phyloP scores from a whole-genome alignment of 1,284 basidiomycete genomes.

The Heliocybe sulcata region DNA sequence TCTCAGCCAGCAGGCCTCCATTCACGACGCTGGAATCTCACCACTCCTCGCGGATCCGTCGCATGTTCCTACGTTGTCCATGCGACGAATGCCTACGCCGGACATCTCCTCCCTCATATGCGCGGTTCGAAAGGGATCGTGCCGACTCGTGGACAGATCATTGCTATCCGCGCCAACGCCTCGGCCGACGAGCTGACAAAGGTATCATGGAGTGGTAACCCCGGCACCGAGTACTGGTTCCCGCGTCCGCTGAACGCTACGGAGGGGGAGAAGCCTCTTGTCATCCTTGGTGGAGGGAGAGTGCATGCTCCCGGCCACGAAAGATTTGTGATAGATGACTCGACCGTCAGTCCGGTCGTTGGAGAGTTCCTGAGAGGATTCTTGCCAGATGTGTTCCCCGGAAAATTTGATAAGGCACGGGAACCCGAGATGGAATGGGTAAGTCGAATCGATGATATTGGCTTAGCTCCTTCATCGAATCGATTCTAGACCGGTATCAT shows the following conservation, averaged over 20 bases:
- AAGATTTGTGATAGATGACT: constrained; percentile 55
- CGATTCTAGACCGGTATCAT: constrained; percentile 68
- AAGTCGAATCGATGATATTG: constrained; percentile 7
- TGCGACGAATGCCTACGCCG: constrained; percentile 75
- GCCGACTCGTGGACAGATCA: constrained; percentile 69
- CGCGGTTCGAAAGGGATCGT: constrained; percentile 48
- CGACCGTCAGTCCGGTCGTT: constrained; percentile 37
- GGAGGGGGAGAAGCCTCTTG: constrained; percentile 35
- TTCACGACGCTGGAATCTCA: constrained; percentile 36
- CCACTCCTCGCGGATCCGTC: constrained; percentile 54
- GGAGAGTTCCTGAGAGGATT: constrained; percentile 46
- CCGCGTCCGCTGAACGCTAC: constrained; percentile 43
- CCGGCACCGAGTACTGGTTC: constrained; percentile 75
- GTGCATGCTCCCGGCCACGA: constrained; percentile 36
- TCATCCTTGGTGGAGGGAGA: constrained; percentile 71
- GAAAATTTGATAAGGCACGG: constrained; percentile 33
- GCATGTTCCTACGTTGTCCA: constrained; percentile 60
- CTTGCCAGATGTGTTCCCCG: constrained; percentile 55
- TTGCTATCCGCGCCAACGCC: constrained; percentile 50
- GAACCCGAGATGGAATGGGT: constrained; percentile 76
- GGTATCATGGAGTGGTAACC: constrained; percentile 18
- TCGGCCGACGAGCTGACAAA: constrained; percentile 24
- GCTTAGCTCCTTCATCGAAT: background rate
- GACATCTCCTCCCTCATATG: constrained; percentile 56
- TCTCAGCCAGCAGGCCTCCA: constrained; percentile 1